These are phyloP conservation scores for Arabis alpina DNA, from an alignment of 345 rosid genomes.

Conservation along the genomic window DNA sequence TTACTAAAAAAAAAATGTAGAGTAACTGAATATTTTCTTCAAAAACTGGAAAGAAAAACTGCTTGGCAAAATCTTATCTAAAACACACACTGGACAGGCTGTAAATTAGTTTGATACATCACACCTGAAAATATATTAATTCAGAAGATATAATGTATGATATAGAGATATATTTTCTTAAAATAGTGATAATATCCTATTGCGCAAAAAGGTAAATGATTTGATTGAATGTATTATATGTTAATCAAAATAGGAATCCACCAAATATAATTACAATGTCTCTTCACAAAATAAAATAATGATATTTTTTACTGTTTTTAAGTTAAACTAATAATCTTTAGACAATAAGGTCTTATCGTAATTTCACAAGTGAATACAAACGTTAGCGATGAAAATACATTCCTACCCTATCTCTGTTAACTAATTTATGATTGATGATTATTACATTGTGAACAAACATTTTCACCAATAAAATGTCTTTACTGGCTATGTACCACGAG, in stretches of 20 bases:
- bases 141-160: conserved; percentile 12
- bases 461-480: conserved; percentile 4
- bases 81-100: not conserved
- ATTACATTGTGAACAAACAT: not conserved
- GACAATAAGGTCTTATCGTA: not conserved
- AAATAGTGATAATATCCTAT: not conserved
- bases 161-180: not conserved
- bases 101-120: not conserved
- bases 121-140: not conserved
- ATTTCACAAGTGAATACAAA: not conserved
- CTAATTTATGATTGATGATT: too few species aligned
- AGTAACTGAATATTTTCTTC: too few species aligned
- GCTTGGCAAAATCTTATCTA: not conserved
- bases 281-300: not conserved
- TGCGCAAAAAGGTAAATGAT: not conserved
- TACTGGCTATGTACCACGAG: conserved; percentile 1
- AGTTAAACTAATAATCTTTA: not conserved
- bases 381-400: not conserved
- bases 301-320: not conserved
- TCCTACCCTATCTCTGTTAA: too few species aligned
- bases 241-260: conserved; percentile 6
- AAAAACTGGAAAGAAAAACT: too few species aligned
- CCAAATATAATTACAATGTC: not conserved
- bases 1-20: too few species aligned
- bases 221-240: conserved; percentile 18